Percentiles rank a stretch among this genome's conserved stretches.
These are phyloP conservation scores for Pleurotus pulmonarius DNA, from an alignment of 768 basidiomycete genomes.

Conservation along the genomic window DNA sequence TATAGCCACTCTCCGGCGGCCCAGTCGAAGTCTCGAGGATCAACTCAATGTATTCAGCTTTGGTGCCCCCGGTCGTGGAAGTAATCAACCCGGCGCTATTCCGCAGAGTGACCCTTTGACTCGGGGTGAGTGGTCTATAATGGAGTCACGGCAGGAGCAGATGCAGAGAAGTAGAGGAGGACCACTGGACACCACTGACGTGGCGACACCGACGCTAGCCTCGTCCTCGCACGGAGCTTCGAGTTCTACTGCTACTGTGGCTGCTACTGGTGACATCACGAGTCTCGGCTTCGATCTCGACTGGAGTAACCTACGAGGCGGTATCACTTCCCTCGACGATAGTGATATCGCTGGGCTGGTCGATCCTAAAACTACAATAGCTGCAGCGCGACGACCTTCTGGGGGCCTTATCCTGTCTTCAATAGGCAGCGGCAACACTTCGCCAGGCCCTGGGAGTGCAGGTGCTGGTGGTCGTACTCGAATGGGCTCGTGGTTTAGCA, in stretches of 20 bases:
- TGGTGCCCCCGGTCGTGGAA: neutral
- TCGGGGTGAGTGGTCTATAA: conserved; percentile 52
- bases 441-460: conserved; percentile 13
- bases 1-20: conserved; percentile 51
- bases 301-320: conserved; percentile 12
- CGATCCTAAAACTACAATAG: conserved; percentile 11
- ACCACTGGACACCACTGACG: conserved; percentile 20
- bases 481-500: conserved; percentile 15
- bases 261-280: conserved; percentile 14
- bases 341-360: conserved; percentile 13
- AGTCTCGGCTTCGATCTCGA: conserved; percentile 9
- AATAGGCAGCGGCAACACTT: neutral
- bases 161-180: conserved; percentile 18
- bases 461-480: conserved; percentile 16
- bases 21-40: conserved; percentile 60
- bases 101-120: conserved; percentile 40
- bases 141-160: conserved; percentile 35
- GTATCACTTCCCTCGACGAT: conserved; percentile 12
- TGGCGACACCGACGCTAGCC: conserved; percentile 11
- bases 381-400: conserved; percentile 23
- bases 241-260: neutral
- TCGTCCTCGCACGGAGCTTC: conserved; percentile 8
- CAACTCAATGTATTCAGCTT: conserved; percentile 23
- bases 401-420: conserved; percentile 12
- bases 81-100: conserved; percentile 7